Evolutionary conservation across 2,329 filamentous ascomycete species (phyloP).

Genomic region (Ophiocordyceps australis): DNA sequence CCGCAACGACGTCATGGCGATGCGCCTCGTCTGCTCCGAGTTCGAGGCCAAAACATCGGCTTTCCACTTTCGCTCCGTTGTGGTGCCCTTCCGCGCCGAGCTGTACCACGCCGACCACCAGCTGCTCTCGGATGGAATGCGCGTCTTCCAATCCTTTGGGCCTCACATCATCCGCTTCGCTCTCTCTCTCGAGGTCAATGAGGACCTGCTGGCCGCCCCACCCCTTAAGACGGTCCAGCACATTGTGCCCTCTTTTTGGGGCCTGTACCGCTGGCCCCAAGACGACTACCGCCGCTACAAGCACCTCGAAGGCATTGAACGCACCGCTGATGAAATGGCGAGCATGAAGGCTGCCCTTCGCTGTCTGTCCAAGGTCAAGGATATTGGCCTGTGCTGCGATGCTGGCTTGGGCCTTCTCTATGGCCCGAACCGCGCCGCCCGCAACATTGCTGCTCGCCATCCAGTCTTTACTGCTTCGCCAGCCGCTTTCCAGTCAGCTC

Average conservation of each 20-base stretch:
- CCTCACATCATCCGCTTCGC: slow-evolving; percentile 43
- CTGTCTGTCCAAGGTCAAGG: slow-evolving; percentile 33
- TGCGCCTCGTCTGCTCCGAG: slow-evolving; percentile 42
- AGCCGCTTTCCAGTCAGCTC: slow-evolving; percentile 5
- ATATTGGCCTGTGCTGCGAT: slow-evolving; percentile 50
- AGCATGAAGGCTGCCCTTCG: slow-evolving; percentile 43
- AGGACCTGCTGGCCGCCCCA: slow-evolving; percentile 27
- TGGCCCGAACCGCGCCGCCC: slow-evolving; percentile 37
- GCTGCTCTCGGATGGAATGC: slow-evolving; percentile 29
- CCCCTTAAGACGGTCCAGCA: slow-evolving; percentile 37
- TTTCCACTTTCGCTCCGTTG: slow-evolving; percentile 41
- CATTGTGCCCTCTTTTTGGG: slow-evolving; percentile 40
- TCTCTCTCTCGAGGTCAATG: slow-evolving; percentile 50
- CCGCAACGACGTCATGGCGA: slow-evolving; percentile 36
- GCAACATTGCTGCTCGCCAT: slow-evolving; percentile 18
- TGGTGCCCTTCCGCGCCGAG: slow-evolving; percentile 46
- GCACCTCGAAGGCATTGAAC: slow-evolving; percentile 39
- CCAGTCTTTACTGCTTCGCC: slow-evolving; percentile 16
- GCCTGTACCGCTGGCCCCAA: slow-evolving; percentile 45
- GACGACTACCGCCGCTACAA: slow-evolving; percentile 39
- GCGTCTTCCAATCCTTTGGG: slow-evolving; percentile 43
- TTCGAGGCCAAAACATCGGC: slow-evolving; percentile 37
- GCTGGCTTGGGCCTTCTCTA: slow-evolving; percentile 49
- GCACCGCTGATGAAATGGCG: slow-evolving; percentile 42
- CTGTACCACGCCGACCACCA: slow-evolving; percentile 24